Evolutionary conservation across 2,329 filamentous ascomycete species (phyloP), one percentile per base, ranked within the genome.

Genomic region (Fusarium austroafricanum): DNA sequence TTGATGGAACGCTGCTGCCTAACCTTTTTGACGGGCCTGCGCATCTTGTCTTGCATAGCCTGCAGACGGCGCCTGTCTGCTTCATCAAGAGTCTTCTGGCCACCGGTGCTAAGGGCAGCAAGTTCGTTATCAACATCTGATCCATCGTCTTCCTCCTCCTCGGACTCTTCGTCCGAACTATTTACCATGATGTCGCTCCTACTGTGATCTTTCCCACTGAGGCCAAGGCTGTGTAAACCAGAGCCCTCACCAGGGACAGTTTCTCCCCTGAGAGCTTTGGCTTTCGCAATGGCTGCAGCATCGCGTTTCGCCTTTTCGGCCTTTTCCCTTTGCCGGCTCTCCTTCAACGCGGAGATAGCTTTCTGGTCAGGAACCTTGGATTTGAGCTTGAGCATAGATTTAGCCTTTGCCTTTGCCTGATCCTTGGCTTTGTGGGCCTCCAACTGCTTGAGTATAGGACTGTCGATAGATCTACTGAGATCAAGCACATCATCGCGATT

Each of bases 111-210:
- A 10, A 88, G 73, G 39, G 86, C 81, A 29, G 81, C 83, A 5
- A 82, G 79, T 67, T 83, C 76, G 21, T 75, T 74, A 39, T 90
- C 89, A 53, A 87, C 86, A 59, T 84, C 79, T n/a, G 75, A 77
- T 17, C 80, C 83, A 5, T 80, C 83, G 4, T 86, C 84, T 4
- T 93, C 86, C 15, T 92, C 86, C 14, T 92, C 90, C 38, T 87
- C 87, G 39, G 92, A 86, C 45, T 92, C 90, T 63, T 93, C 91
- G 64, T 96, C 93, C 5, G 89, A 90, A 61, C 90, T 92, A 58
- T 91, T 90, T 23, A 97, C 92, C 93, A 98, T 97, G 78, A 98
- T 93, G 68, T 95, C 93, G 74, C 90, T 92, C 67, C 92, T 92
- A 5, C 87, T 86, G 74, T 95, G 91, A 55, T 96, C 93, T 79